Base-by-base conservation (phyloP, 1,284 basidiomycete species). In the Puccinia novopanici region DNA sequence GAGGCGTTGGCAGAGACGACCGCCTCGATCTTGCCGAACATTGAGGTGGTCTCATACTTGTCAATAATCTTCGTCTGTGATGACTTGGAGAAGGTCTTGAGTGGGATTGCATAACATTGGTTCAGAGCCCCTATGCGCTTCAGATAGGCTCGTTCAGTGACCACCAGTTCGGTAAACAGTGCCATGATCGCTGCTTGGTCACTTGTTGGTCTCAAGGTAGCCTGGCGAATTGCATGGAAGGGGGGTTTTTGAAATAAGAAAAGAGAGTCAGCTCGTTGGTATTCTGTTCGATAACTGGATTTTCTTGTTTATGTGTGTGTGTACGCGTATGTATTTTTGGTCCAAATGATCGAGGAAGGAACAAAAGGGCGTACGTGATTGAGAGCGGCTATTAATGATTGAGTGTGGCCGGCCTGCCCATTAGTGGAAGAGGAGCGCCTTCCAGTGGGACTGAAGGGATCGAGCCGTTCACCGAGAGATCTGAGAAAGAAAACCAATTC, bases 61-160 rank as follows among this genome's bases (percentile, higher is more conserved):
- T 80, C 78, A 13, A 80, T 80, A 37, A 80, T 80, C 24, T 73
- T 80, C 19, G 78, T 80, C 17, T 61, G 59, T 3, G 45, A 50
- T 37, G 78, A 73, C 17, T 65, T 72, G 48, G 78, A 80, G 50
- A 80, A 80, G 37, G 59, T 70, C 30, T 70, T 59, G 27, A 80
- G 70, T 50, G 78, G 78, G 48, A 72, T 54, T 3, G 68, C 78
- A 65, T 80, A 80, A 6, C 55, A 73, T 63, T 80, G 78, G 45
- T 93, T 93, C 83, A 94, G 89, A 50, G 89, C 90, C 82, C 88
- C 89, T 17, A 94, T 88, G 30, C 91, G 90, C 83, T 89, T 90
- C 83, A 93, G 91, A 84, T 93, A 93, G 63, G 91, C 90, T 78
- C 90, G 89, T 85, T 94, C 92, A 52, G 92, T 93, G 65, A 89